phyloP scores from a whole-genome alignment of 352 stramenopile genomes.

The Phytophthora vignae region DNA sequence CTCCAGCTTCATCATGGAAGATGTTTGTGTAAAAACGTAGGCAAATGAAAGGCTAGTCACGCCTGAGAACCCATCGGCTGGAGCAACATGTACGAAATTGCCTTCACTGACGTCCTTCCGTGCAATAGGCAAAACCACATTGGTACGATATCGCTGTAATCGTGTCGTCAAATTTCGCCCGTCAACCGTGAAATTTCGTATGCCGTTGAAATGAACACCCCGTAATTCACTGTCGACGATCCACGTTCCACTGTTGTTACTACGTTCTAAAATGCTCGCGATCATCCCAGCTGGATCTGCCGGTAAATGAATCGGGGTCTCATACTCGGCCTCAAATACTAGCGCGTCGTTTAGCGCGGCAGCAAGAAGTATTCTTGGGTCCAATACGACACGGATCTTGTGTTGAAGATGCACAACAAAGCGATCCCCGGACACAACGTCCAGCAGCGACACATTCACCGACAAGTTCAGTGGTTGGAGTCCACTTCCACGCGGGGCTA shows the following conservation, averaged over 20 bases:
- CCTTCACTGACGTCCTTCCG: slow-evolving; percentile 14
- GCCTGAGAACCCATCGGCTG: slow-evolving; percentile 18
- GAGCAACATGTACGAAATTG: slow-evolving; percentile 12
- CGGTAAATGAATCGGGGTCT: slow-evolving; percentile 16
- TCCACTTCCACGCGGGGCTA: slow-evolving; percentile 1
- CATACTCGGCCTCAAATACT: slow-evolving; percentile 26
- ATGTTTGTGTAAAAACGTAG: slow-evolving; percentile 27
- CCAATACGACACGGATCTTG: not conserved
- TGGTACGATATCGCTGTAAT: slow-evolving; percentile 1
- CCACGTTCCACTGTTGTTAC: slow-evolving; percentile 3
- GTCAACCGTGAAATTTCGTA: slow-evolving; percentile 16
- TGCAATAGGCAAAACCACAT: slow-evolving; percentile 9
- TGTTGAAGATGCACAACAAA: slow-evolving; percentile 12
- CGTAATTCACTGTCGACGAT: slow-evolving; percentile 20
- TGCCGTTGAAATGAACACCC: slow-evolving; percentile 7
- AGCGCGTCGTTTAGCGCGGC: slow-evolving; percentile 7
- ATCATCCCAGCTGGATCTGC: slow-evolving; percentile 21
- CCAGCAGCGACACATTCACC: slow-evolving; percentile 15
- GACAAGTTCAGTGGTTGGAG: slow-evolving; percentile 9
- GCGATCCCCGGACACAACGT: slow-evolving; percentile 9
- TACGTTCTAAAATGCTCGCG: not conserved
- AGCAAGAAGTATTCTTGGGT: slow-evolving; percentile 11
- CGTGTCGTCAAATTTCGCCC: slow-evolving; percentile 14
- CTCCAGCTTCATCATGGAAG: slow-evolving; percentile 25
- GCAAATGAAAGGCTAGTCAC: slow-evolving; percentile 16